These are phyloP conservation scores for Lipomyces yamanashiensis DNA, from an alignment of 805 yeast genomes.

Conservation along the genomic window DNA sequence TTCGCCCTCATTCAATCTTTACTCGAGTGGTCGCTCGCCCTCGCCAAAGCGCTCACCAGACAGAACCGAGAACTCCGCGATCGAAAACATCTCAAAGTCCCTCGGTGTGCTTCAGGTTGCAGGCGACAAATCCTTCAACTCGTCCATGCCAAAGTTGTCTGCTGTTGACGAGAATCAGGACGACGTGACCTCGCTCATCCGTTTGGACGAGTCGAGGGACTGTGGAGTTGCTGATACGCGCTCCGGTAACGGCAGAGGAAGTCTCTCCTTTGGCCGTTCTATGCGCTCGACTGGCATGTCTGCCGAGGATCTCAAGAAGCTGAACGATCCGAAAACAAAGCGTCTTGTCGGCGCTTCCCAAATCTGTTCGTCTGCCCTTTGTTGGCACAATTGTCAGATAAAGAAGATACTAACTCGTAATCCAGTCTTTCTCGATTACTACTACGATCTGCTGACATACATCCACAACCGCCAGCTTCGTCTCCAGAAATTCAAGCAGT, in stretches of 20 bases:
- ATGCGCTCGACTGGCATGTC: conserved; percentile 7
- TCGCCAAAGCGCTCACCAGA: conserved; percentile 18
- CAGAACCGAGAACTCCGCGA: conserved; percentile 18
- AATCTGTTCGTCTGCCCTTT: conserved; percentile 25
- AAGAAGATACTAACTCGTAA: background rate
- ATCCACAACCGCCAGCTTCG: conserved; percentile 86
- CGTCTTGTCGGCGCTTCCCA: conserved; percentile 90
- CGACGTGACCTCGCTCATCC: conserved; percentile 30
- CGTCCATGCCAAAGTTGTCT: conserved; percentile 11
- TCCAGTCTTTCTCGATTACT: conserved; percentile 90
- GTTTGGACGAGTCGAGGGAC: conserved; percentile 16
- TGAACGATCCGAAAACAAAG: conserved; percentile 75
- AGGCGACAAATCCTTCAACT: conserved; percentile 1
- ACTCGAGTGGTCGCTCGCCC: conserved; percentile 8
- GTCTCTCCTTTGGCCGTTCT: conserved; percentile 1
- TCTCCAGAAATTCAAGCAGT: conserved; percentile 66
- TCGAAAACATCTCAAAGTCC: conserved; percentile 24
- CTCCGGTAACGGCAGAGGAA: conserved; percentile 3
- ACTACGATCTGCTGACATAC: conserved; percentile 94
- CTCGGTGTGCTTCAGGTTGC: conserved; percentile 19
- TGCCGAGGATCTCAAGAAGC: conserved; percentile 48
- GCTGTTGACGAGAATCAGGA: conserved; percentile 31
- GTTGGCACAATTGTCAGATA: no score
- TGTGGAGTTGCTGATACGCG: background rate
- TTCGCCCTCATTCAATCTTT: conserved; percentile 1